Percentiles rank a stretch among this genome's conserved stretches.
Conservation (phyloP, 768 basidiomycete genomes). For the Phylloporus arenicola region DNA sequence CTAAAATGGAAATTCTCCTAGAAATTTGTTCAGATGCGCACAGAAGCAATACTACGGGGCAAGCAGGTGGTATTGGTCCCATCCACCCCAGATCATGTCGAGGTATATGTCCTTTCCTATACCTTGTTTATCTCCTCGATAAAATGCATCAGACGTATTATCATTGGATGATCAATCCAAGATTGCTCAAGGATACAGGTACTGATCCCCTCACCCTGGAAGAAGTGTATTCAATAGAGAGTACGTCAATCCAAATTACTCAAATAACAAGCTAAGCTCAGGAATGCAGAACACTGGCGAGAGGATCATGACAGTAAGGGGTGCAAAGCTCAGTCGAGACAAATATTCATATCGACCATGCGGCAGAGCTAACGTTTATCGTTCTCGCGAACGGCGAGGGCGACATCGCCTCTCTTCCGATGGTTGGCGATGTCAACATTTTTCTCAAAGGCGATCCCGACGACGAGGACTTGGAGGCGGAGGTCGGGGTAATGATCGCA, state of each 20-base stretch:
- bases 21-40: constrained; percentile 13
- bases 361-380: constrained; percentile 82
- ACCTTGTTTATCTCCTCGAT: neutral
- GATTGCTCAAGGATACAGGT: constrained; percentile 71
- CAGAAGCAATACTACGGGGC: constrained; percentile 51
- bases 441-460: constrained; percentile 61
- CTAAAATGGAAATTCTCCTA: constrained; percentile 19
- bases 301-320: constrained; percentile 69
- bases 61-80: constrained; percentile 72
- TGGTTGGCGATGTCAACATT: constrained; percentile 92
- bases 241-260: constrained; percentile 37
- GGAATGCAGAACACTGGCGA: constrained; percentile 70
- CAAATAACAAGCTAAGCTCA: neutral
- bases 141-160: constrained; percentile 60
- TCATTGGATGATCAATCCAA: constrained; percentile 79
- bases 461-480: constrained; percentile 56
- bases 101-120: constrained; percentile 6
- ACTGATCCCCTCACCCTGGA: constrained; percentile 77
- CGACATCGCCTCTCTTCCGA: constrained; percentile 39
- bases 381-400: constrained; percentile 47
- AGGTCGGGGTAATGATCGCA: constrained; percentile 92
- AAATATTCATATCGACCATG: constrained; percentile 1
- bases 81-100: constrained; percentile 57
- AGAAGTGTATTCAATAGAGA: constrained; percentile 87
- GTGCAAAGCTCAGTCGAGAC: neutral